Evolutionary conservation across 208 protist species (phyloP), one percentile per base, ranked within the genome.

Genomic region (Acanthamoeba sp.): DNA sequence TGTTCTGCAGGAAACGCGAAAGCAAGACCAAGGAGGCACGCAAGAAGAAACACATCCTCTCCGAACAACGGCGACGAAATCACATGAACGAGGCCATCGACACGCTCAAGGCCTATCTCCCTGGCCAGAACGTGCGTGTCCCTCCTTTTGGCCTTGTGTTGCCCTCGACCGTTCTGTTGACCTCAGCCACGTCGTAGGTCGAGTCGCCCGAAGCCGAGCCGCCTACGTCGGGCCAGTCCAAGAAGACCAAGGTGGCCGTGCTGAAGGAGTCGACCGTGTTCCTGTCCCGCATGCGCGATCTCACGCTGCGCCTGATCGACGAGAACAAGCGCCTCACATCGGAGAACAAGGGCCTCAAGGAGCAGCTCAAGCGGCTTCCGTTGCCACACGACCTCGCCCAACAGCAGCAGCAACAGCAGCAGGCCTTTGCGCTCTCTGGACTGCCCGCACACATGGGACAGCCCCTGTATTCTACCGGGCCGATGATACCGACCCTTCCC

Each of bases 1-100:
- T 1, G 20, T 64, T 29, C 66, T 20, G n/a, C 66, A 76, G 66
- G 24, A 76, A 76, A 20, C 66, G 66, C 1, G 66, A 76, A 32
- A 76, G 66, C n/a, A 76, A 76, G 66, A 76, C 66, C 66, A 76
- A 76, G 32, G 66, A 76, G 66, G 66, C 66, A 40, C 66, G 66
- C 34, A 76, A 76, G 66, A 76, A 76, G 66, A 76, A 76, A 18
- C 66, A 76, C 32, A 76, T 76, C 32, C 66, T 76, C 18, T 76
- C 66, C 29, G 66, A 76, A 32, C 66, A 76, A 29, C 14, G 66
- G 66, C 7, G 66, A 20, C 66, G 66, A 34, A 76, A 76, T 27
- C 66, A 76, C 66, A 76, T 76, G 66, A 76, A 76, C 66, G 66
- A 76, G 22, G 66, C 66, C 66, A 76, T 76, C 66, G 66, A 76